Evolutionary conservation across 805 yeast genomes (phyloP), one percentile per base, ranked within the genome.

Genomic region (Saccharomycopsis sp.): DNA sequence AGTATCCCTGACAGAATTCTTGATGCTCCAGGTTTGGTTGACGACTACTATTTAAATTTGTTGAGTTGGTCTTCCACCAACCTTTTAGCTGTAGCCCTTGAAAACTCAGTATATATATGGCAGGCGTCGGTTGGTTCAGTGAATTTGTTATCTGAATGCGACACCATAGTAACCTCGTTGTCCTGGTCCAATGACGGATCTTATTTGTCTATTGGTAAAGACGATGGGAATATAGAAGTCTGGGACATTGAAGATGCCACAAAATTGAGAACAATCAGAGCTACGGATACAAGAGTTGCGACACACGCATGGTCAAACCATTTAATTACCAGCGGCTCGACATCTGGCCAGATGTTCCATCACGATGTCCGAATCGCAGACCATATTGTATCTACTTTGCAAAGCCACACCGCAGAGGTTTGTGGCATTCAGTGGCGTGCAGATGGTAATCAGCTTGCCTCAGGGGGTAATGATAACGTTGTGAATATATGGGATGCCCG

Each of bases 401-500:
- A 77, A 53, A 52, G 52, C 23, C 98, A 92, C 68, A 73, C 79
- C 54, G 97, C 95, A 1, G 98, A 92, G 72, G 86, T 92, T 29
- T 92, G 98, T 74, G 98, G 98, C 0, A 75, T 92, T 47, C 86
- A 85, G 64, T 92, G 96, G 82, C 79, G 91, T 57, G 63, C 73
- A 9, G 97, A 92, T 68, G 97, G 97, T 1, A 73, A 79, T 62
- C 94, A 89, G 67, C 77, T 92, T 58, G 96, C 95, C 0, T 82
- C 90, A 2, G 98, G 98, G 9, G 97, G 97, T 34, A 94, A 94
- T 68, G 99, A 94, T 70, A 92, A 94, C 67, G 73, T 91, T 8
- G 96, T 94, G 5, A 86, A 89, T 68, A 84, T 92, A 52, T 92
- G 98, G 97, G 98, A 92, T 69, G 85, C 87, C 1, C 79, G 97